Conservation (phyloP, 192 early-diverging fungal genomes). For the Coemansia sp. region DNA sequence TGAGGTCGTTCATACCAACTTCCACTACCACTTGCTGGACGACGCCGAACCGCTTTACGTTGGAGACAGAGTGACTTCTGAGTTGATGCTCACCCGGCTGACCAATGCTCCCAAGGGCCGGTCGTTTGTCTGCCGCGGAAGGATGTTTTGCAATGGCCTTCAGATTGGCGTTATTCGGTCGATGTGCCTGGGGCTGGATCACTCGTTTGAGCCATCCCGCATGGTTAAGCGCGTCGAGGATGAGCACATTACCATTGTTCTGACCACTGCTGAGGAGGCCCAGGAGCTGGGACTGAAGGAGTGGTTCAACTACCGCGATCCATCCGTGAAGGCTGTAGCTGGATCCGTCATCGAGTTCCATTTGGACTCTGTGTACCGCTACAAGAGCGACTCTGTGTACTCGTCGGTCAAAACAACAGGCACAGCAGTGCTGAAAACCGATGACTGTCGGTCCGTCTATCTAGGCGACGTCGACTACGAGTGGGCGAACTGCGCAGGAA, state of each 20-base stretch:
- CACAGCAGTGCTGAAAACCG: conserved; percentile 56
- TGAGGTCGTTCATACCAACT: conserved; percentile 82
- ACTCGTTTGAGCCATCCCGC: conserved; percentile 69
- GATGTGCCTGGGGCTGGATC: conserved; percentile 75
- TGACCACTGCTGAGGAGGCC: conserved; percentile 71
- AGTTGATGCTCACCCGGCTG: conserved; percentile 29
- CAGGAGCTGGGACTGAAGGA: conserved; percentile 76
- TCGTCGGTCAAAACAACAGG: conserved; percentile 69
- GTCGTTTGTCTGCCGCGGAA: conserved; percentile 40
- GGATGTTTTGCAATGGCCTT: conserved; percentile 64
- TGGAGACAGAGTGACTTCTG: conserved; percentile 75
- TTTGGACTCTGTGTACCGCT: conserved; percentile 68
- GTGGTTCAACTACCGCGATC: conserved; percentile 60
- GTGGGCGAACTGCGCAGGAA: conserved; percentile 65
- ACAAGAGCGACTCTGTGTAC: conserved; percentile 59
- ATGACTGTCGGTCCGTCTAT: conserved; percentile 60
- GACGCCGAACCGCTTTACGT: conserved; percentile 61
- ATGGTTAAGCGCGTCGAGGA: conserved; percentile 61
- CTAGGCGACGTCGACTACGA: conserved; percentile 74
- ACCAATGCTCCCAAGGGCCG: conserved; percentile 21
- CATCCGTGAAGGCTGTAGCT: conserved; percentile 40
- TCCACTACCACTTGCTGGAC: conserved; percentile 72
- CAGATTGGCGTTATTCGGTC: conserved; percentile 72
- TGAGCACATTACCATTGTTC: conserved; percentile 64
- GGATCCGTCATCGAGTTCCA: conserved; percentile 71